phyloP scores from a whole-genome alignment of 1,139 yeast genomes.

The Candida tetrigidarum region DNA sequence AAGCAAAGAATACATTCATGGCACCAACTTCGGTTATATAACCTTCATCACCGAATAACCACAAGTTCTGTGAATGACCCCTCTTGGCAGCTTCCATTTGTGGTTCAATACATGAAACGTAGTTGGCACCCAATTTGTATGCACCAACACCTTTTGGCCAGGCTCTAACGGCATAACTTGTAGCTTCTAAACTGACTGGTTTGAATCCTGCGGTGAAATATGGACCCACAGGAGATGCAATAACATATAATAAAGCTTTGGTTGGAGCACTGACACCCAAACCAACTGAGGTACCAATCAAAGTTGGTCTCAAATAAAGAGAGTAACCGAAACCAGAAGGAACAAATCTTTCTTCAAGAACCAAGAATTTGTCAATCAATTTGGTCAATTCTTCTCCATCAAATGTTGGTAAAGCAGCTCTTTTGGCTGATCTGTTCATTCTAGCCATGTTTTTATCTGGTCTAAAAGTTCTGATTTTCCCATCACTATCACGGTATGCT shows the following conservation, averaged over 20 bases:
- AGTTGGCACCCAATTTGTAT: slow-evolving; percentile 95
- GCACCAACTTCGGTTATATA: slow-evolving; percentile 96
- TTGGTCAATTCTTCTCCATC: slow-evolving; percentile 77
- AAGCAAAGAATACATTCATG: slow-evolving; percentile 91
- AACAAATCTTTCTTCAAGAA: slow-evolving; percentile 73
- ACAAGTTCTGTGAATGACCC: slow-evolving; percentile 94
- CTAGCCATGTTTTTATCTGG: slow-evolving; percentile 91
- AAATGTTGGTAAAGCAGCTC: slow-evolving; percentile 87
- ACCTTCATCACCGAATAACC: slow-evolving; percentile 94
- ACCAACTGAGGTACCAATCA: slow-evolving; percentile 88
- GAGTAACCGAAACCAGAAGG: slow-evolving; percentile 90
- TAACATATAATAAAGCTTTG: slow-evolving; percentile 79
- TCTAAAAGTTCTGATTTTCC: slow-evolving; percentile 81
- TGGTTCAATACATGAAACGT: slow-evolving; percentile 93
- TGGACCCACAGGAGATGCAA: slow-evolving; percentile 97
- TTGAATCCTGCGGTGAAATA: slow-evolving; percentile 90
- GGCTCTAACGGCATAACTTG: slow-evolving; percentile 94
- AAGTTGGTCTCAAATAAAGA: slow-evolving; percentile 88
- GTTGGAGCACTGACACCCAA: slow-evolving; percentile 85
- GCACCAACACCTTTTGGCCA: slow-evolving; percentile 99
- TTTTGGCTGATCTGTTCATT: slow-evolving; percentile 84
- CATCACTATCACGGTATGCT: slow-evolving; percentile 79
- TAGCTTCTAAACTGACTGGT: slow-evolving; percentile 92
- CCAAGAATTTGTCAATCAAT: slow-evolving; percentile 73
- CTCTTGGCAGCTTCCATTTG: slow-evolving; percentile 84